Percentiles rank a stretch among this genome's conserved stretches.
Evolutionary conservation across 169 alveolate genomes (phyloP).

Genomic region (Cyclospora cayetanensis): DNA sequence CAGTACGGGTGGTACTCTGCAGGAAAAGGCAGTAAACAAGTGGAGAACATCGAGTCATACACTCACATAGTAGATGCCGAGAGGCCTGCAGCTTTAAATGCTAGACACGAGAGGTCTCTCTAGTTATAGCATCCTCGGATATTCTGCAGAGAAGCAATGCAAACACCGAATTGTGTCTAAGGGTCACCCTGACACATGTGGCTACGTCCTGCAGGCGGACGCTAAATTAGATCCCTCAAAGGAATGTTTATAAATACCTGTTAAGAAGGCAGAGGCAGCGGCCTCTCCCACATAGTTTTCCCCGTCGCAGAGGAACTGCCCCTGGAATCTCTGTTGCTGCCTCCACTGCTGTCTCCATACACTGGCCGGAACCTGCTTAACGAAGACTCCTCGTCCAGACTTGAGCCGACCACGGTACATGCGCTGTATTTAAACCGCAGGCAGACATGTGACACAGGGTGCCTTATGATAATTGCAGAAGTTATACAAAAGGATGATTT

Average conservation of each 20-base stretch:
- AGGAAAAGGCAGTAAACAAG: neutral
- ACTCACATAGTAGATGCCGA: too few relatives aligned
- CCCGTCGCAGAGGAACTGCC: conserved; percentile 84
- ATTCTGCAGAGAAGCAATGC: too few relatives aligned
- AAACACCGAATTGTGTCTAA: too few relatives aligned
- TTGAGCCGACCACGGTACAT: conserved; percentile 46
- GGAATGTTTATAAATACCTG: conserved; percentile 1
- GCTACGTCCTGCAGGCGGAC: too few relatives aligned
- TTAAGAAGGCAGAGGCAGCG: conserved; percentile 79
- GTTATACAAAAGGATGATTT: too few relatives aligned
- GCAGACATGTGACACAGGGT: too few relatives aligned
- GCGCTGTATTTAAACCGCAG: conserved; percentile 8
- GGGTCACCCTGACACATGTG: too few relatives aligned
- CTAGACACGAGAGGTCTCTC: too few relatives aligned
- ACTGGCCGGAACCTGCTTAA: conserved; percentile 80
- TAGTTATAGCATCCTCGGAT: too few relatives aligned
- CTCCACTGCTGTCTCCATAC: conserved; percentile 83
- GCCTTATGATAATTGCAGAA: too few relatives aligned
- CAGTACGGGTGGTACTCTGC: conserved; percentile 53
- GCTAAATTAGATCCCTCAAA: too few relatives aligned
- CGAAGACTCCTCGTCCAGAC: conserved; percentile 72
- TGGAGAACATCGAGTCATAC: neutral
- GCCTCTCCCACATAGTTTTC: conserved; percentile 87
- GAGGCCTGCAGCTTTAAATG: too few relatives aligned
- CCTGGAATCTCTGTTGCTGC: conserved; percentile 79